A percentile compares a stretch with the other conserved stretches of the same genome.
These are phyloP conservation scores for Xylaria multiplex DNA, from an alignment of 2,329 filamentous ascomycete species.

Conservation along the genomic window DNA sequence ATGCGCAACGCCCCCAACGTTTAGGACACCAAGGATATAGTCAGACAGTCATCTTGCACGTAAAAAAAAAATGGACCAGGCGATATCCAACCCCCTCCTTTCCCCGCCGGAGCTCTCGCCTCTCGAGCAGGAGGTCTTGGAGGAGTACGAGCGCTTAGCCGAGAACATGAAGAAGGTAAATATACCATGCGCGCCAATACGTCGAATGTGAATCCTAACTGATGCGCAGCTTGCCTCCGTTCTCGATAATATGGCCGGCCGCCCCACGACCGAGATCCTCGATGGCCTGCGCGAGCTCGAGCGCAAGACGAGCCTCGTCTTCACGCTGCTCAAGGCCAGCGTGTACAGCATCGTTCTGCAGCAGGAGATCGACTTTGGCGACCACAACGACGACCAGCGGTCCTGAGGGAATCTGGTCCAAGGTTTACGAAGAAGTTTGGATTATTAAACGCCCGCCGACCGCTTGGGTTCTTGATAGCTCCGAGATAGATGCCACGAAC, in stretches of 20 bases:
- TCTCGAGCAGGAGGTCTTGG: constrained; percentile 91
- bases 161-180: constrained; percentile 89
- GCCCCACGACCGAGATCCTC: constrained; percentile 82
- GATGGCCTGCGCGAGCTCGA: constrained; percentile 89
- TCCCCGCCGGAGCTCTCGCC: constrained; percentile 71
- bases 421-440: neutral
- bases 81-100: constrained; percentile 40
- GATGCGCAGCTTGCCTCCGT: constrained; percentile 64
- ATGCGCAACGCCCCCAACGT: neutral
- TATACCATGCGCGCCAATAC: neutral
- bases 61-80: constrained; percentile 32
- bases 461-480: too few relatives aligned
- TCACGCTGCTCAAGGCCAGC: constrained; percentile 95
- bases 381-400: constrained; percentile 50
- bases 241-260: constrained; percentile 71
- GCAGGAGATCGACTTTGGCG: constrained; percentile 87
- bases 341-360: constrained; percentile 99
- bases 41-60: neutral
- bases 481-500: neutral
- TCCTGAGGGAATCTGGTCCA: neutral
- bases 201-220: neutral
- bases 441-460: too few relatives aligned
- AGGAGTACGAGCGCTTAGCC: constrained; percentile 88
- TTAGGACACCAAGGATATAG: neutral
- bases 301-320: constrained; percentile 92